Evolutionary conservation across 306 rosid species (phyloP).

Genomic region (Aeschynomene evenia): DNA sequence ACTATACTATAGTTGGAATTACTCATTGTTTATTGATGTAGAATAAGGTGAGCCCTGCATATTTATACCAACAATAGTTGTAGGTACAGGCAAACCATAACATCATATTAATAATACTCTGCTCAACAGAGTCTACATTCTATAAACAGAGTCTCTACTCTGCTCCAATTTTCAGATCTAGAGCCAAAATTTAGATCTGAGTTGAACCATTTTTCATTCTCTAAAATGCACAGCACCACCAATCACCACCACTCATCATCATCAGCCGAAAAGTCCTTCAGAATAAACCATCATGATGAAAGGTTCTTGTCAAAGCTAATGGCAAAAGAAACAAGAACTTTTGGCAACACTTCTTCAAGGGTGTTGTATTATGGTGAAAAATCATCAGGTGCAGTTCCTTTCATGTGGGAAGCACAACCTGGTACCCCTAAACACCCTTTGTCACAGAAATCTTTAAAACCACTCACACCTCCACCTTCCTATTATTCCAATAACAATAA

Average conservation of each 20-base stretch:
- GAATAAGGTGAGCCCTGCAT: slow-evolving; percentile 10
- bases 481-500: slow-evolving; percentile 9
- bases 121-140: neutral
- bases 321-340: neutral
- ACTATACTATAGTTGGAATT: no score
- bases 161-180: slow-evolving; percentile 28
- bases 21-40: neutral
- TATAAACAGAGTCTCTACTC: no score
- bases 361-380: slow-evolving; percentile 39
- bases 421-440: slow-evolving; percentile 48
- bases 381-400: slow-evolving; percentile 42
- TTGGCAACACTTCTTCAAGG: slow-evolving; percentile 37
- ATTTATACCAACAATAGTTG: no score
- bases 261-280: slow-evolving; percentile 41
- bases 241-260: slow-evolving; percentile 1
- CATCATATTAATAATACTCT: neutral
- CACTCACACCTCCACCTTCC: slow-evolving; percentile 51
- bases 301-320: slow-evolving; percentile 25
- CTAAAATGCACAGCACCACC: slow-evolving; percentile 10
- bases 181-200: slow-evolving; percentile 30
- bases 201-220: neutral
- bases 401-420: slow-evolving; percentile 47
- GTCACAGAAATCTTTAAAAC: slow-evolving; percentile 35
- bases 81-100: neutral
- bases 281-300: slow-evolving; percentile 34